A percentile compares a stretch with the other conserved stretches of the same genome.
These are phyloP conservation scores for Neoarthrinium moseri DNA, from an alignment of 2,329 filamentous ascomycete genomes.

Conservation along the genomic window DNA sequence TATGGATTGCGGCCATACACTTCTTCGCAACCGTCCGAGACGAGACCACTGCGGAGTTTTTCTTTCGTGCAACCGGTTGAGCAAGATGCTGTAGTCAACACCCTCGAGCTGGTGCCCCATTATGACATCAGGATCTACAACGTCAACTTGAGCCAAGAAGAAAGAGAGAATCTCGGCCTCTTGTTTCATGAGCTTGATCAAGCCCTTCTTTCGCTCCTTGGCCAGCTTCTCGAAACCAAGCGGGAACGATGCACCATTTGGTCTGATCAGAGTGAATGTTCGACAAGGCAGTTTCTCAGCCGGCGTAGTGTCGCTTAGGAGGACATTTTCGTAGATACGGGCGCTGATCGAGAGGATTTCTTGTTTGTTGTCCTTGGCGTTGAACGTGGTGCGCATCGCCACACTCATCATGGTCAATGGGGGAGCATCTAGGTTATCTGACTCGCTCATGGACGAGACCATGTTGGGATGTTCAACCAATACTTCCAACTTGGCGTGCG, in stretches of 20 bases:
- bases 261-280: slow-evolving; percentile 89
- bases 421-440: slow-evolving; percentile 78
- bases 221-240: slow-evolving; percentile 80
- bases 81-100: slow-evolving; percentile 87
- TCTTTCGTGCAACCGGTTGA: slow-evolving; percentile 83
- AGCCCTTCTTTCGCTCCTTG: slow-evolving; percentile 69
- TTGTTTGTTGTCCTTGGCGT: slow-evolving; percentile 91
- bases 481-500: slow-evolving; percentile 95
- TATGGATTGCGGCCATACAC: slow-evolving; percentile 83
- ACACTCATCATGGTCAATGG: slow-evolving; percentile 96
- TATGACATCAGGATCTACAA: slow-evolving; percentile 88
- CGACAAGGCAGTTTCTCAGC: slow-evolving; percentile 86
- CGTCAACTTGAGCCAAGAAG: slow-evolving; percentile 85
- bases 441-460: slow-evolving; percentile 71
- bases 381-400: slow-evolving; percentile 82
- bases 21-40: slow-evolving; percentile 80
- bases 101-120: slow-evolving; percentile 96
- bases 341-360: slow-evolving; percentile 91
- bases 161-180: slow-evolving; percentile 84
- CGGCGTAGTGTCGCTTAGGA: slow-evolving; percentile 81
- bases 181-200: slow-evolving; percentile 77
- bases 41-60: slow-evolving; percentile 95
- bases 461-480: slow-evolving; percentile 75
- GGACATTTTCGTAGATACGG: slow-evolving; percentile 88
- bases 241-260: slow-evolving; percentile 73